Conservation (phyloP, 345 rosid genomes). For the Eucalyptus globulus region DNA sequence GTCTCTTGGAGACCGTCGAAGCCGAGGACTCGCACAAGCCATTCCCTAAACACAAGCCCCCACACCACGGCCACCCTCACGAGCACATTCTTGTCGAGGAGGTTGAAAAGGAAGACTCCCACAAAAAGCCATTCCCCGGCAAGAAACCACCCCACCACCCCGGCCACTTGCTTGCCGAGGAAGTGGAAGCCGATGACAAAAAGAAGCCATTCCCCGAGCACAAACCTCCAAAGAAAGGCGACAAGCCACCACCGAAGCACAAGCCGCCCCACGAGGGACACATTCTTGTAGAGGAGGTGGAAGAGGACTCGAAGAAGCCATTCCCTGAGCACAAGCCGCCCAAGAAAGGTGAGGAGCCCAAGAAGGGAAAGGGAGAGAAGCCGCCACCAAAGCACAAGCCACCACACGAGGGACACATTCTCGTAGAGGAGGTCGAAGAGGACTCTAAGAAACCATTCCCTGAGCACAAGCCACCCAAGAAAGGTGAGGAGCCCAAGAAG, state of each 20-base stretch:
- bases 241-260: neutral
- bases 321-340: too few species aligned
- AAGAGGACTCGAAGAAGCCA: too few species aligned
- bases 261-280: too few species aligned
- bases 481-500: neutral
- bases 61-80: neutral
- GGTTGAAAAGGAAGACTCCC: neutral
- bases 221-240: neutral
- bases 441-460: neutral
- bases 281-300: too few species aligned
- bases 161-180: neutral
- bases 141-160: neutral
- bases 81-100: neutral
- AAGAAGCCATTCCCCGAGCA: neutral
- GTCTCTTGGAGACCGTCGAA: neutral
- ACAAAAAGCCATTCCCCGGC: neutral
- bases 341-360: too few species aligned
- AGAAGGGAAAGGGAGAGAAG: too few species aligned
- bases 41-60: constrained; percentile 1
- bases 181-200: neutral
- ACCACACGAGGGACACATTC: neutral
- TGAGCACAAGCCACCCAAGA: neutral
- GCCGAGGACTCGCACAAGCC: neutral
- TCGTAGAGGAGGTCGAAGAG: neutral
- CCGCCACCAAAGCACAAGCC: too few species aligned